Evolutionary conservation across 345 rosid species (phyloP).

Genomic region (Orychophragmus violaceus): DNA sequence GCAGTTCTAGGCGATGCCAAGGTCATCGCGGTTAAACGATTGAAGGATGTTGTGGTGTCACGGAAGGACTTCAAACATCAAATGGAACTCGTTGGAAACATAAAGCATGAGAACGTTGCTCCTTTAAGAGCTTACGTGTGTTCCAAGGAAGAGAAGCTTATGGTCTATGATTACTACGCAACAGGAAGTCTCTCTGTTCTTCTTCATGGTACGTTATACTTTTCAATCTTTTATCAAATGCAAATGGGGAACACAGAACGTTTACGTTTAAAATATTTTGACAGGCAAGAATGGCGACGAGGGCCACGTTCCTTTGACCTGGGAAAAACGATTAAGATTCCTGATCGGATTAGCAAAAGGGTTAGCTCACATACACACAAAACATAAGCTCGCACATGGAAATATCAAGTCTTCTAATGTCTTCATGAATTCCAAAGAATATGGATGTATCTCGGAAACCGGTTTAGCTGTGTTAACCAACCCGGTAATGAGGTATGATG

Average conservation of each 20-base stretch:
- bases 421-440: constrained; percentile 48
- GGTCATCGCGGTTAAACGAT: constrained; percentile 74
- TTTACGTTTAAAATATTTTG: not conserved
- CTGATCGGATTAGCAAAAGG: constrained; percentile 80
- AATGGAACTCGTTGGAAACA: constrained; percentile 70
- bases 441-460: constrained; percentile 69
- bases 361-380: constrained; percentile 57
- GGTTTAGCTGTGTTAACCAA: constrained; percentile 68
- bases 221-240: not conserved
- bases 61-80: constrained; percentile 83
- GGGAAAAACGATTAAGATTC: constrained; percentile 58
- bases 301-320: constrained; percentile 43
- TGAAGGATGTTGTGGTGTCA: constrained; percentile 64
- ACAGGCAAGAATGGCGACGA: constrained; percentile 52
- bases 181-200: constrained; percentile 59
- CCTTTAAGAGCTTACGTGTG: constrained; percentile 77
- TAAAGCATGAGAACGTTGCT: constrained; percentile 73
- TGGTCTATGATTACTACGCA: constrained; percentile 67
- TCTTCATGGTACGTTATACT: constrained; percentile 54
- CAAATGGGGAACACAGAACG: too few species aligned
- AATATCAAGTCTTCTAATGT: constrained; percentile 85
- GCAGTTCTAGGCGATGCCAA: constrained; percentile 73
- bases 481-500: constrained; percentile 44
- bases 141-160: constrained; percentile 90
- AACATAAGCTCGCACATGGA: constrained; percentile 75